Conservation (phyloP, 345 rosid species). For the Gossypium longicalyx region DNA sequence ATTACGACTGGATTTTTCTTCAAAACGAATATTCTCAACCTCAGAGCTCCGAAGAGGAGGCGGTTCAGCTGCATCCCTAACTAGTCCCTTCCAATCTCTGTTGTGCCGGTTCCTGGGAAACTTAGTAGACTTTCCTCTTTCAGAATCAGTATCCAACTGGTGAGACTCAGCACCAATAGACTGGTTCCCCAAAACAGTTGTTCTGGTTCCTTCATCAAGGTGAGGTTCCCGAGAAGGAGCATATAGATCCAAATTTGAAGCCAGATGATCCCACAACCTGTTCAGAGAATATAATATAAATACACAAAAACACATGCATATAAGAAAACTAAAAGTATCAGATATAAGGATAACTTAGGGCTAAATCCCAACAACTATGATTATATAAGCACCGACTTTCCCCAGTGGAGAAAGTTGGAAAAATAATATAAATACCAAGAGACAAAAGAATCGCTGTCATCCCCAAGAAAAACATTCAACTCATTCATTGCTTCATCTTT, state of each 20-base stretch:
- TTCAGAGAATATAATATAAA: background rate
- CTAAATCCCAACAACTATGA: background rate
- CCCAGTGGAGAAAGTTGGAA: background rate
- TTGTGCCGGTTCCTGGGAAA: constrained; percentile 39
- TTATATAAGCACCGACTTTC: background rate
- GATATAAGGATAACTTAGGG: background rate
- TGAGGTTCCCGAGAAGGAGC: constrained; percentile 37
- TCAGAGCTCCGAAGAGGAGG: constrained; percentile 68
- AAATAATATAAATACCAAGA: constrained; percentile 54
- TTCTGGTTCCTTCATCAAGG: constrained; percentile 26
- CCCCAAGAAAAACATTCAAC: constrained; percentile 83
- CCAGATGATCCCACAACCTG: constrained; percentile 98
- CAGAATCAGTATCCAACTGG: constrained; percentile 41
- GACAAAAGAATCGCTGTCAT: constrained; percentile 80
- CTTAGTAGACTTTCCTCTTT: constrained; percentile 39
- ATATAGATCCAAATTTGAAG: constrained; percentile 58
- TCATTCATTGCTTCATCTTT: constrained; percentile 32
- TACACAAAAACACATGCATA: background rate
- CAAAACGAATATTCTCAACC: constrained; percentile 34
- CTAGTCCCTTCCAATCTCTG: constrained; percentile 67
- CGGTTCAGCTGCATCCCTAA: constrained; percentile 43
- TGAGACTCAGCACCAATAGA: constrained; percentile 28
- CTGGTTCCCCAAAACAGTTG: constrained; percentile 25
- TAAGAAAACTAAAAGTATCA: background rate
- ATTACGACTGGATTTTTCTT: constrained; percentile 40